Base-by-base conservation (phyloP, 2,329 filamentous ascomycete genomes). In the Fonsecaea pedrosoi region DNA sequence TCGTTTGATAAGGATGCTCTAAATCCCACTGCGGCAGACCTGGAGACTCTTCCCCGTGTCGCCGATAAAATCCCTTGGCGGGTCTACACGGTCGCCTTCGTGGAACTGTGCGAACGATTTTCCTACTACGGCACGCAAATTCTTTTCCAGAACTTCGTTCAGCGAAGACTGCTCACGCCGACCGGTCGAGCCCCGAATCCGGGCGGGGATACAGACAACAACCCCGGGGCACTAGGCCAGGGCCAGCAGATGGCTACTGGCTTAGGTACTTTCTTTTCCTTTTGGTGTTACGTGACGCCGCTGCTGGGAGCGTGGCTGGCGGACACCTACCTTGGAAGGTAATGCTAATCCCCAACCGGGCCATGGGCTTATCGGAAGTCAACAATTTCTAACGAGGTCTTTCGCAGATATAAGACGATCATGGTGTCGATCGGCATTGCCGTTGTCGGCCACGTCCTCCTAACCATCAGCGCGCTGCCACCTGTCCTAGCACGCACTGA, bases 51-150 rank as follows among this genome's bases (percentile, higher is more conserved):
- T 21, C 78, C 78, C 34, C 76, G 78, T 42, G 74, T 80, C 1
- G 55, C 69, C 12, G 88, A 87, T 71, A 83, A 83, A 74, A 86
- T 92, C 69, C 87, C 88, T 58, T 88, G 85, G 84, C 80, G 84
- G 64, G 85, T 89, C 66, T 92, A 88, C 79, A 88, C 87, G 32
- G 86, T 93, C 66, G 89, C 89, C 58, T 87, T 92, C 68, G 87
- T 90, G 67, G 90, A 92, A 78, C 80, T 92, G 65, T 90, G 88
- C 79, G 90, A 93, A 80, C 88, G 90, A 55, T 92, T 91, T 79
- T 90, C 88, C 12, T 92, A 92, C 84, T 92, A 92, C 74, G 90
- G 90, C 64, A 88, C 88, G 4, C 84, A 86, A 53, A 84, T 89
- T 38, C 82, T 91, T 34, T 91, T 84, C 72, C 86, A 86, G 75